Evolutionary conservation across 2,329 filamentous ascomycete species (phyloP), one percentile per base, ranked within the genome.

Genomic region (Sclerotinia sclerotiorum): DNA sequence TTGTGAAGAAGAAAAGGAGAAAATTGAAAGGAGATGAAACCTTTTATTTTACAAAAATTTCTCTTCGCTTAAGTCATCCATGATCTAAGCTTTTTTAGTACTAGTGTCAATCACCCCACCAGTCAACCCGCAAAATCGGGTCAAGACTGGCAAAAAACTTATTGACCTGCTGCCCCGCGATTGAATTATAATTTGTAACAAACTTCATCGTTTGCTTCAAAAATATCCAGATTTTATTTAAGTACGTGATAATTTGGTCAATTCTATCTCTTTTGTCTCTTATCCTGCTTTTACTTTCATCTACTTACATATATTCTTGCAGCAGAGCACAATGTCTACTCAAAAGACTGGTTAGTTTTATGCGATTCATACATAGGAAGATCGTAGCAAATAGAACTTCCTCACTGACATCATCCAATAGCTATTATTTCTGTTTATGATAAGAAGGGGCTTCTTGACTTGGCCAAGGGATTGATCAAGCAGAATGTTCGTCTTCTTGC

Each of bases 361-460:
- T 63, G 48, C 32, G 57, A 69, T 35, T 51, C 44, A 52, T 46
- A 15, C 69, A 54, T 17, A 51, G 54, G 29, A 61, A 62, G 58
- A 51, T 19, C 4, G 27, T 24, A 49, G n/a, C 35, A 17, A 8
- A 57, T 17, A 51, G 58, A 51, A 62, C 21, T 13, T 24, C 51
- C 5, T 51, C 52, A 55, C 71, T 72, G 68, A 71, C 66, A 29
- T 65, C 46, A 55, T 69, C 29, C n/a, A 46, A 67, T 64, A 84
- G 95, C 95, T 74, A 98, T 99, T 78, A 86, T 99, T 79, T 98
- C 94, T 73, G 95, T 98, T 84, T 98, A 95, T 80, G 93, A 99
- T 86, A 99, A 99, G 89, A 98, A 94, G 68, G 95, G 94, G 70
- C 87, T 97, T 74, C 83, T 97, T 74, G 94, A 97, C 81, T 85